phyloP scores from a whole-genome alignment of 441 rosid genomes.

The Adansonia gregorii region DNA sequence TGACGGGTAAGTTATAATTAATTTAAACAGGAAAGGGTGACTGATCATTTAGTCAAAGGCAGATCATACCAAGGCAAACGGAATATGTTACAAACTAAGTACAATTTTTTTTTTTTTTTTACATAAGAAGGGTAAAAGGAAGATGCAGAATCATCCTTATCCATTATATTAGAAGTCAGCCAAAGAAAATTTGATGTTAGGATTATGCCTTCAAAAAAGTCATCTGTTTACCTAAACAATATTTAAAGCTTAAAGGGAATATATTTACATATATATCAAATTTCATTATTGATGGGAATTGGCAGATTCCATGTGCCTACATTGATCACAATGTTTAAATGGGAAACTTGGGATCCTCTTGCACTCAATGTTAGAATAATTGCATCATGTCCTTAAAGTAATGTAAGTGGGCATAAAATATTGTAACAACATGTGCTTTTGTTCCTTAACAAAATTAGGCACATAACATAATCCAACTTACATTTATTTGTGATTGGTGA shows the following conservation, averaged over 20 bases:
- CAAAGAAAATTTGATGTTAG: not conserved
- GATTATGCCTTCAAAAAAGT: not conserved
- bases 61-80: not conserved
- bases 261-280: not conserved
- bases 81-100: constrained; percentile 15
- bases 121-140: not conserved
- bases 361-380: not conserved
- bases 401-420: constrained; percentile 6
- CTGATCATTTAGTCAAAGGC: constrained; percentile 19
- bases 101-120: not conserved
- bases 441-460: not conserved
- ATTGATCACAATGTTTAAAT: not conserved
- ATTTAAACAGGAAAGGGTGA: not conserved
- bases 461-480: too few relatives aligned
- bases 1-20: not conserved
- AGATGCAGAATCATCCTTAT: constrained; percentile 15
- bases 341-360: constrained; percentile 9
- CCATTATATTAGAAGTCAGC: not conserved
- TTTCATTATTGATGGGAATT: not conserved
- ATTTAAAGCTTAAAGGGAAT: not conserved
- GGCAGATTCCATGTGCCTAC: constrained; percentile 25
- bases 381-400: too few relatives aligned
- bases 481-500: too few relatives aligned
- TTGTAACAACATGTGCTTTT: not conserved
- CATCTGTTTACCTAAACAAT: not conserved